Evolutionary conservation across 164 flowering plant genomes (phyloP), one percentile per base, ranked within the genome.

Genomic region (Houttuynia cordata): DNA sequence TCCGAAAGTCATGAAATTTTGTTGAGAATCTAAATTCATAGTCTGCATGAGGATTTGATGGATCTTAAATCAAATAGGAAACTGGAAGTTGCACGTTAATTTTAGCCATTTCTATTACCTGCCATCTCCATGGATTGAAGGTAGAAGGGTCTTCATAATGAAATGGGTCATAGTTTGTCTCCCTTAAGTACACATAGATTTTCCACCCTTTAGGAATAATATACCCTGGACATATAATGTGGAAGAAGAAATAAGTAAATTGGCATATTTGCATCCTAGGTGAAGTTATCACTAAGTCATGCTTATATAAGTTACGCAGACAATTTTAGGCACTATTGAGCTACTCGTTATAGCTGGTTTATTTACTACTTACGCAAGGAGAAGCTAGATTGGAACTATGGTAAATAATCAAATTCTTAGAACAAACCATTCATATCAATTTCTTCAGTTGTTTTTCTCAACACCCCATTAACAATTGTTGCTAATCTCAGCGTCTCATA

Each of bases 101-200:
- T 24, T 4, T 21, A 0, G 25, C 9, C 24, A 7, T 22, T 8
- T 15, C 21, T 22, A 22, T 6, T 55, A 76, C 83, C 85, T 68
- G 74, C 86, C 82, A 81, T 74, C 86, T 78, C 86, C 86, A 79
- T 54, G 86, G 86, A 70, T 79, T 76, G 58, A 81, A 79, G 55
- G 69, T 61, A 1, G 69, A 70, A 50, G 83, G 81, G 24, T 81
- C 86, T 15, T 77, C 74, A 65, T 79, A 81, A 8, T 71, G 63
- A 23, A 61, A 37, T 0, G 83, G 74, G 58, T 81, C 81, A 58
- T 75, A 78, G 73, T 81, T 81, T 53, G 59, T 58, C 61, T 81
- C 82, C 61, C 83, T 79, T 34, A 68, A 65, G 67, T 74, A 79
- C 23, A 81, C 81, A 68, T 78, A 79, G 21, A 81, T 74, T 63